Base-by-base conservation (phyloP, 441 rosid species). In the Pelargonium fulgidum region DNA sequence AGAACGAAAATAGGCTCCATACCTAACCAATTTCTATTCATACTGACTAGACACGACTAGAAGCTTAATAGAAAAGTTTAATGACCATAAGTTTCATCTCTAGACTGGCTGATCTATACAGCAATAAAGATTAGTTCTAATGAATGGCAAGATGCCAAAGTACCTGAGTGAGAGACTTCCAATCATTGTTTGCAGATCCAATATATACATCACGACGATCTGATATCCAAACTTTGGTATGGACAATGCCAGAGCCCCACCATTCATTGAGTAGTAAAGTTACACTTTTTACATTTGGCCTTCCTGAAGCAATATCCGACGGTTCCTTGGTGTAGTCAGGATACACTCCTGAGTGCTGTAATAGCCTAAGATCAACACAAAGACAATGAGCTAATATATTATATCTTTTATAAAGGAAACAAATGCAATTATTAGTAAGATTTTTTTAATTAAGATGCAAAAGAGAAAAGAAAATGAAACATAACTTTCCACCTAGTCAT, bases 131-230 rank as follows among this genome's bases (percentile, higher is more conserved):
- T 29, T 29, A 29, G 33, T 29, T 29, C 33, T 29, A 29, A 29
- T 29, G 33, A 29, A 29, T 29, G 33, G n/a, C n/a, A n/a, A n/a
- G 36, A 42, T 24, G 58, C 20, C 29, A 12, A 39, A 41, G 63
- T 76, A 90, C 98, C 94, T 87, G 98, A 71, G 93, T 85, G 64
- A 90, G 88, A 77, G 97, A 87, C 72, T 93, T 93, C 98, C 98
- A 90, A 65, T 90, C 97, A 79, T 89, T 90, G 78, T 93, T 90
- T 0, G 98, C 98, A 47, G 97, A 90, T 36, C 97, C 96, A 65
- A 93, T 90, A 73, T 93, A 93, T 6, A 85, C 88, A 70, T 93
- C 85, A 6, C 80, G 78, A 26, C 41, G 61, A 84, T 93, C 92
- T 0, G 94, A 87, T 70, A 90, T 89, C 98, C 97, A 90, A 75